These are phyloP conservation scores for Ascochyta fabae DNA, from an alignment of 2,329 filamentous ascomycete species.

Conservation along the genomic window DNA sequence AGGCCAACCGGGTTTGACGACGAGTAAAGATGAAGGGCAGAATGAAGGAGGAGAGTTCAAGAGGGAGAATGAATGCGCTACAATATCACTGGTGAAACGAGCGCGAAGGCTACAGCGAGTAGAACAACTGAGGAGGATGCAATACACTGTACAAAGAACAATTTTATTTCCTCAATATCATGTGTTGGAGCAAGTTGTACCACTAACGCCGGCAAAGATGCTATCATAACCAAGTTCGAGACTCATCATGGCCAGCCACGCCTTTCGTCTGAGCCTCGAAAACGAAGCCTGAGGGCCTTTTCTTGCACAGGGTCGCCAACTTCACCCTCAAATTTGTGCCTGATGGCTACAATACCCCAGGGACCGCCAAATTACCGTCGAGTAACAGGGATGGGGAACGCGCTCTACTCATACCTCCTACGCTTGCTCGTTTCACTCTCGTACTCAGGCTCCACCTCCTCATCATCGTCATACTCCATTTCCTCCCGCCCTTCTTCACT, in stretches of 20 bases:
- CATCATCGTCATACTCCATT: slow-evolving; percentile 17
- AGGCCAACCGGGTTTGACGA: slow-evolving; percentile 57
- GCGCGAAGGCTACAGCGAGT: not conserved
- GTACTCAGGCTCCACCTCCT: not conserved
- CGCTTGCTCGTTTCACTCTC: slow-evolving; percentile 8
- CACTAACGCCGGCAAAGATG: not conserved
- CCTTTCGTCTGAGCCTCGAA: not conserved
- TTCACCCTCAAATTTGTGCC: not conserved
- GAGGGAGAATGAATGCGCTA: not conserved
- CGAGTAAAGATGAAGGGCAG: slow-evolving; percentile 23
- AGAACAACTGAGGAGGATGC: not conserved
- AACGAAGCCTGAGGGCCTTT: not conserved
- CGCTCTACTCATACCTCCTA: slow-evolving; percentile 9
- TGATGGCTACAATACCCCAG: not conserved
- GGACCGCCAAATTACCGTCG: not conserved
- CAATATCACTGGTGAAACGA: not conserved
- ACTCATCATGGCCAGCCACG: not conserved
- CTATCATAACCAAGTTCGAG: not conserved
- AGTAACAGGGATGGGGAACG: not conserved
- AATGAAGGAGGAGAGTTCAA: not conserved
- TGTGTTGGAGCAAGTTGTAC: slow-evolving; percentile 2
- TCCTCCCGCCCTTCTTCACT: slow-evolving; percentile 15
- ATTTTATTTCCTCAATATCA: slow-evolving; percentile 26
- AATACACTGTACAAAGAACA: slow-evolving; percentile 36
- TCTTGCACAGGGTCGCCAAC: not conserved